Base-by-base conservation (phyloP, 2,329 filamentous ascomycete genomes). In the Fusarium denticulatum region DNA sequence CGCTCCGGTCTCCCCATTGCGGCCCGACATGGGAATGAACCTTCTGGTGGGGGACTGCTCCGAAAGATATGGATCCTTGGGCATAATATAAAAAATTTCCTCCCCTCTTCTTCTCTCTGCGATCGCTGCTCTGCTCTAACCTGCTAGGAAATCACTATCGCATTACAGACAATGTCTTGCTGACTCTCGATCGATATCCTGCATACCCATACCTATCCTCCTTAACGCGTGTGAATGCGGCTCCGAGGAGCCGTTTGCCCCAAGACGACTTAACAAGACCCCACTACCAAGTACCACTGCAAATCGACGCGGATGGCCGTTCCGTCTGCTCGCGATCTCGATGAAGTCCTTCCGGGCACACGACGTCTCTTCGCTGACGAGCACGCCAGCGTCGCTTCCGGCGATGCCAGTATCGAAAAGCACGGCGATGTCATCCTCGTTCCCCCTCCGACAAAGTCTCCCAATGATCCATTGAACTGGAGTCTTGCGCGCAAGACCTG, bases 381-480 rank as follows among this genome's bases (percentile, higher is more conserved):
- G 28, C 56, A 69, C 20, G 76, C 76, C n/a, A 79, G 78, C 52
- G 69, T 53, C 40, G 15, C 63, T 28, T 79, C 77, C 14, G 70
- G 69, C 49, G 77, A 76, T 34, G 61, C 71, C 55, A 58, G 64
- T 43, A 52, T 79, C 40, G 78, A 79, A 49, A 80, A 80, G 46
- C 77, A 80, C 47, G 78, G 79, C 64, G 85, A 89, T 64, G 83
- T 89, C 49, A 83, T 88, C 26, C 83, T 90, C 32, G 84, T 85
- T 7, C 88, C 88, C 7, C 84, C 86, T 60, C 88, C 88, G n/a
- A 87, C 86, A 18, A 79, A 83, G 59, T 86, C 85, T 15, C 85
- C 86, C 34, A 85, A 88, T 69, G 87, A 88, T 73, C 87, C 87
- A 26, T 80, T 88, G 66, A 86, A 87, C 74, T 88, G 87, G 87